Evolutionary conservation across 2,329 filamentous ascomycete genomes (phyloP), one percentile per base, ranked within the genome.

Genomic region (Xylaria hypoxylon): DNA sequence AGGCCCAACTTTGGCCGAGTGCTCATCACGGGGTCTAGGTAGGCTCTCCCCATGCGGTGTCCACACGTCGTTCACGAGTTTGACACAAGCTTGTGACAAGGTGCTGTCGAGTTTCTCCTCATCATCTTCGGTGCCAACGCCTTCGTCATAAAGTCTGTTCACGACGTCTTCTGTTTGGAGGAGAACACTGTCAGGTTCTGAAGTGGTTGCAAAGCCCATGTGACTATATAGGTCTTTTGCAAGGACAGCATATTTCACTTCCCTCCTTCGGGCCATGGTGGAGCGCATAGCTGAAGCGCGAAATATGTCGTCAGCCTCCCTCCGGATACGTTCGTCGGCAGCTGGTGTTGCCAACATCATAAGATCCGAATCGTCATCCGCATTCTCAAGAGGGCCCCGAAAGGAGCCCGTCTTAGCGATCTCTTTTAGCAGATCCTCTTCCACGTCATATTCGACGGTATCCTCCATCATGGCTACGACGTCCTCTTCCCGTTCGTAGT

Each of bases 131-230:
- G 83, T 78, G 19, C 85, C 86, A 15, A 89, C 83, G 0, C 87
- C 86, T 64, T 89, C 85, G 53, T 86, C 84, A 71, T 92, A 92
- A 19, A 94, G 81, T 59, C 83, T 83, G 56, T 84, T 84, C 44
- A 97, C 81, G 45, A 93, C 80, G 44, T 88, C 85, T 76, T 97
- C 94, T 11, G 92, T 96, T 55, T 87, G 84, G 38, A 96, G 80
- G 51, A 97, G 88, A 22, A 97, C 78, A 51, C 89, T 84, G 67
- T 90, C 88, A 1, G 89, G 82, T 79, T 97, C 95, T 4, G 84
- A 83, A 51, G 96, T 81, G 19, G 80, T 74, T 1, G 91, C 87
- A 38, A 86, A 81, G 40, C 85, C 85, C 79, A 84, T 78, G 76
- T 87, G 76, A 77, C 81, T 76, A 83, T 90, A 88, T 10, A 94